These are phyloP conservation scores for Pseudisothecium myosuroides DNA, from an alignment of 225 moss, liverwort and hornwort species.

Conservation along the genomic window DNA sequence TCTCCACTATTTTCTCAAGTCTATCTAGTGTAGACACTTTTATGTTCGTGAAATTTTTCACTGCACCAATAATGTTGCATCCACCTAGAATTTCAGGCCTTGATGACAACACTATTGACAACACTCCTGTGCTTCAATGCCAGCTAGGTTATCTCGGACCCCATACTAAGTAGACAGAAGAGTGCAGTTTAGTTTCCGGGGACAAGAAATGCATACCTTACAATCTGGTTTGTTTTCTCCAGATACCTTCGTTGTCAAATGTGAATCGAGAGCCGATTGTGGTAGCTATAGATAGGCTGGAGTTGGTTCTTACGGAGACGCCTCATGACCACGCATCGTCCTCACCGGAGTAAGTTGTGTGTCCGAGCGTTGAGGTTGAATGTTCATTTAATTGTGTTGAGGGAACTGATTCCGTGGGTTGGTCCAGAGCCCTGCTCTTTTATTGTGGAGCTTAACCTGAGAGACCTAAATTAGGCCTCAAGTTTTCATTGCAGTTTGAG, in stretches of 20 bases:
- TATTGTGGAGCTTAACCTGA: neutral
- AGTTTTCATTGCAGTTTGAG: neutral
- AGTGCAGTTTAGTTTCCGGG: neutral
- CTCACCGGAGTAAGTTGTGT: conserved; percentile 38
- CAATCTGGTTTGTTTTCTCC: conserved; percentile 4
- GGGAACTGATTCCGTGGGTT: neutral
- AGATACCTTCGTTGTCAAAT: conserved; percentile 90
- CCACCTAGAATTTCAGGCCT: neutral
- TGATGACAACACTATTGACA: neutral
- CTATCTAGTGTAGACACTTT: neutral
- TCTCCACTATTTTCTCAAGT: neutral
- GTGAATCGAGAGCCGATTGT: conserved; percentile 87
- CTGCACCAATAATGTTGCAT: neutral
- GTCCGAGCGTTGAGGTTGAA: neutral
- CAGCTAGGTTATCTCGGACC: neutral
- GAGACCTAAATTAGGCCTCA: neutral
- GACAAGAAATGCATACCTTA: neutral
- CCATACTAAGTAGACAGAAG: neutral
- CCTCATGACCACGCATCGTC: conserved; percentile 40
- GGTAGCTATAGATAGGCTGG: conserved; percentile 89
- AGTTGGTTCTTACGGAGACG: conserved; percentile 75
- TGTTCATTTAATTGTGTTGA: neutral
- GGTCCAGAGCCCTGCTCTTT: neutral
- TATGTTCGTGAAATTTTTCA: neutral
- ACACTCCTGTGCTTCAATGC: neutral